Evolutionary conservation across 257 asterid species (phyloP).

Genomic region (Gardenia jasminoides): DNA sequence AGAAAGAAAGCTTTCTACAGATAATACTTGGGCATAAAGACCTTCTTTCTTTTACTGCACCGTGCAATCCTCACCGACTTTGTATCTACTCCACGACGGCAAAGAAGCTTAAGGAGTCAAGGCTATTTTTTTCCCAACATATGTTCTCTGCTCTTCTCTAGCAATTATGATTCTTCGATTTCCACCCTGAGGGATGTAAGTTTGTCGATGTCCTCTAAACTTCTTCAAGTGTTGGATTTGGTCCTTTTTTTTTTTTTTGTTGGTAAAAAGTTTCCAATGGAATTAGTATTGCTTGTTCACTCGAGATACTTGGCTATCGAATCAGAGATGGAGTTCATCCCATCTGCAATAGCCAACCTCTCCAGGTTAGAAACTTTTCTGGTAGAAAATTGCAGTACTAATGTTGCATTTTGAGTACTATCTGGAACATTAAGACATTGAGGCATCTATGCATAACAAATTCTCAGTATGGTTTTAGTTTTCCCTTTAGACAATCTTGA

Average conservation of each 20-base stretch:
- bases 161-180: no score
- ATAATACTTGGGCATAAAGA: background rate
- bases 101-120: background rate
- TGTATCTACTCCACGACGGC: background rate
- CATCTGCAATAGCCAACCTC: no score
- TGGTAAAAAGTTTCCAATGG: background rate
- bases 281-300: background rate
- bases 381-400: no score
- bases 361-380: no score
- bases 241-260: no score
- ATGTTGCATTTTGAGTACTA: no score
- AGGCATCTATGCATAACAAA: slow-evolving; percentile 11
- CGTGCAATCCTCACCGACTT: background rate
- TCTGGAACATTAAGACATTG: slow-evolving; percentile 8
- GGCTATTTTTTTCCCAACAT: background rate
- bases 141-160: background rate
- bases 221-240: slow-evolving; percentile 15
- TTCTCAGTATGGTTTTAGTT: background rate
- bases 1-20: background rate
- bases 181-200: no score
- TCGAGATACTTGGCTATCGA: no score
- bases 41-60: background rate
- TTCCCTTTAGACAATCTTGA: background rate
- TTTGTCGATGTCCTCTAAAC: no score
- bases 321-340: no score